Conservation (phyloP, 768 basidiomycete species). For the Lactarius quietus region DNA sequence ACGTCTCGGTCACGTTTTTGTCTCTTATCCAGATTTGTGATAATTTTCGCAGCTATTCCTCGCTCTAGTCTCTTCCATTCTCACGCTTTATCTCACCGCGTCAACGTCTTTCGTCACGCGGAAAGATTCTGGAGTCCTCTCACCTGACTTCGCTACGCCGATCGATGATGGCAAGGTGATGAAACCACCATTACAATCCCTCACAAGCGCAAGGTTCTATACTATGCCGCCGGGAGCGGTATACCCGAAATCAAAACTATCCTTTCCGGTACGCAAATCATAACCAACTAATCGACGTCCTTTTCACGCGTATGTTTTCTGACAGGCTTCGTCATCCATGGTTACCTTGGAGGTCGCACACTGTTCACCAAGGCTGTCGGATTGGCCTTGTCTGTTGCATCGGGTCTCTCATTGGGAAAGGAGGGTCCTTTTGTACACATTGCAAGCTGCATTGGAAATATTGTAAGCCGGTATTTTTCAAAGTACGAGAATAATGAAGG, state of each 20-base stretch:
- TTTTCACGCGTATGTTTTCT: slow-evolving; percentile 20
- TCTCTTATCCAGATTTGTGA: not conserved
- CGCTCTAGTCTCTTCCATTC: slow-evolving; percentile 65
- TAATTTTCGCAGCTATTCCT: slow-evolving; percentile 54
- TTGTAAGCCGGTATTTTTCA: slow-evolving; percentile 74
- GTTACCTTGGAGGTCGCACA: slow-evolving; percentile 88
- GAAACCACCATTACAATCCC: slow-evolving; percentile 28
- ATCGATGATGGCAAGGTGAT: slow-evolving; percentile 23
- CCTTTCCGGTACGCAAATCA: slow-evolving; percentile 56
- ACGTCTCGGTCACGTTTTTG: slow-evolving; percentile 32
- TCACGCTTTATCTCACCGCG: slow-evolving; percentile 84
- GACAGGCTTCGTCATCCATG: slow-evolving; percentile 91
- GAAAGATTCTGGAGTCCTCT: slow-evolving; percentile 79
- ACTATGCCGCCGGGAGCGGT: slow-evolving; percentile 95
- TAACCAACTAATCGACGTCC: not conserved
- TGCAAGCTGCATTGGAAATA: slow-evolving; percentile 89
- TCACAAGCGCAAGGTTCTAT: slow-evolving; percentile 66
- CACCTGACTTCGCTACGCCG: slow-evolving; percentile 40
- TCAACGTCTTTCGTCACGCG: slow-evolving; percentile 85
- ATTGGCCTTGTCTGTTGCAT: slow-evolving; percentile 85
- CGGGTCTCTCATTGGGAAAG: slow-evolving; percentile 82
- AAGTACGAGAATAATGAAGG: slow-evolving; percentile 98
- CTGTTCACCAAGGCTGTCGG: slow-evolving; percentile 90
- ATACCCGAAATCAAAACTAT: slow-evolving; percentile 98
- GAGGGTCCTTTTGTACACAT: slow-evolving; percentile 89